phyloP scores from a whole-genome alignment of 2,329 filamentous ascomycete genomes.

The Chrysosporium queenslandicum region DNA sequence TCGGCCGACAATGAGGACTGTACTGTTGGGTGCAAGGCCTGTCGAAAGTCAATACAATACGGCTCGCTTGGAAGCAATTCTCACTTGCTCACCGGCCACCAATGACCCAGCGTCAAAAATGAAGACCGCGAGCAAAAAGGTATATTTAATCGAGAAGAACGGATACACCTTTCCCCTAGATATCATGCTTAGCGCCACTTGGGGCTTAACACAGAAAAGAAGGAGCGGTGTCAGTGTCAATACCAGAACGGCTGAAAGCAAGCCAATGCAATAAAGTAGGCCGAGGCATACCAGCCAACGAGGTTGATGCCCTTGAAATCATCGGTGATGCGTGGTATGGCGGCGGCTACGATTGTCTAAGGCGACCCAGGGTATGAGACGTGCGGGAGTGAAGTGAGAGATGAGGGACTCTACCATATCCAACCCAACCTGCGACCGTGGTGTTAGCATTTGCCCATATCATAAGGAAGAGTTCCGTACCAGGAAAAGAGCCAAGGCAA shows the following conservation, averaged over 20 bases:
- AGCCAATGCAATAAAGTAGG: conserved; percentile 37
- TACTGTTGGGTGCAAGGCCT: conserved; percentile 34
- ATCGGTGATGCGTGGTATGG: conserved; percentile 41
- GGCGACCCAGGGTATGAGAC: conserved; percentile 3
- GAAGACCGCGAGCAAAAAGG: conserved; percentile 29
- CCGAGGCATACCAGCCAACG: conserved; percentile 41
- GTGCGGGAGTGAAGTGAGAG: not conserved
- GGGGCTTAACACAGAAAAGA: not conserved
- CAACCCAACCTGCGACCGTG: not conserved
- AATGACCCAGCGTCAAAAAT: conserved; percentile 37
- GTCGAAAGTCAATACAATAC: no score
- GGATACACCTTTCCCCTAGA: conserved; percentile 33
- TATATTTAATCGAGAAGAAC: conserved; percentile 36
- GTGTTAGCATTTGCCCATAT: conserved; percentile 1
- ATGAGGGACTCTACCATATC: conserved; percentile 5
- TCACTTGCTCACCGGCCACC: conserved; percentile 24
- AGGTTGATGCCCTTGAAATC: conserved; percentile 39
- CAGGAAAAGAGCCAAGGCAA: conserved; percentile 25
- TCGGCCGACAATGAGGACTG: conserved; percentile 32
- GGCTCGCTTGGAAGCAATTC: not conserved
- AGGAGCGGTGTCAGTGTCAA: no score
- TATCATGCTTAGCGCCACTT: not conserved
- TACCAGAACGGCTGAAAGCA: conserved; percentile 35
- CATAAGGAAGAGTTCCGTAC: not conserved
- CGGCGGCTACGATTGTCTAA: conserved; percentile 37